phyloP scores from a whole-genome alignment of 2,329 filamentous ascomycete species.

The Paecilomyces dactylethromorphus region DNA sequence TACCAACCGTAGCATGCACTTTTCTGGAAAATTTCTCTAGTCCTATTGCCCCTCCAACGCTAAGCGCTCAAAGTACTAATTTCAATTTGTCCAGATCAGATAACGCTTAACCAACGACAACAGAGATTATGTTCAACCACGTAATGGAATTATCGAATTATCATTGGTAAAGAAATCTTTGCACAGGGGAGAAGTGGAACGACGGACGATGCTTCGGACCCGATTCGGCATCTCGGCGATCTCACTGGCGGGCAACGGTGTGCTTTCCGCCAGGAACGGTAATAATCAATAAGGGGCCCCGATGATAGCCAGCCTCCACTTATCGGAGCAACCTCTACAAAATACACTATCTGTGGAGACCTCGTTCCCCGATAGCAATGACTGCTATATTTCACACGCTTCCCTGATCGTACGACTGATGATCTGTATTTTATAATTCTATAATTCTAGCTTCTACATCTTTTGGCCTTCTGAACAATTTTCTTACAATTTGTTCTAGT shows the following conservation, averaged over 20 bases:
- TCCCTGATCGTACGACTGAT: neutral
- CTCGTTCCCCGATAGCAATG: neutral
- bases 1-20: too few relatives aligned
- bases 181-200: too few relatives aligned
- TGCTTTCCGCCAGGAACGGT: neutral
- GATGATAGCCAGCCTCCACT: neutral
- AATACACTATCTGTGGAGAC: neutral
- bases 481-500: neutral
- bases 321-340: too few relatives aligned
- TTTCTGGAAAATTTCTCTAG: too few relatives aligned
- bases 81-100: too few relatives aligned
- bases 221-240: neutral
- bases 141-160: too few relatives aligned
- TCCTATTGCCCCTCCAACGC: too few relatives aligned
- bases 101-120: too few relatives aligned
- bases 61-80: too few relatives aligned
- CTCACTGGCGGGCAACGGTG: neutral
- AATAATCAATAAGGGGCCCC: neutral
- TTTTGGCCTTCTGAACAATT: neutral
- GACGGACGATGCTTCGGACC: too few relatives aligned
- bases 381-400: neutral
- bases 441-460: neutral
- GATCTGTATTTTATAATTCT: neutral
- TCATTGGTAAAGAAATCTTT: too few relatives aligned
- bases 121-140: too few relatives aligned